phyloP scores from a whole-genome alignment of 352 stramenopile genomes.

The Aphanomyces astaci region DNA sequence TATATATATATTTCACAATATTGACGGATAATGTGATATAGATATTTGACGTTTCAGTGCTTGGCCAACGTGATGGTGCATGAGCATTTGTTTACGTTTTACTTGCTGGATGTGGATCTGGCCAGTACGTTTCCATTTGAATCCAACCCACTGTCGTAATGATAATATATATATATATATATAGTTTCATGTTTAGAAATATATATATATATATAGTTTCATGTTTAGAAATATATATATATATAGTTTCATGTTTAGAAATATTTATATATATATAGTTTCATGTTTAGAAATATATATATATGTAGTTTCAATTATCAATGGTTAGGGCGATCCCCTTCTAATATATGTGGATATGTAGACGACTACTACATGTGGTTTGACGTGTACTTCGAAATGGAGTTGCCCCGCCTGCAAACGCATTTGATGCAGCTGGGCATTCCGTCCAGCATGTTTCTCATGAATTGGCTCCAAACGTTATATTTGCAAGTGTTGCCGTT shows the following conservation, averaged over 20 bases:
- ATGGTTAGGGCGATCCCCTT: too few relatives aligned
- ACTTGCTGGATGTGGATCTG: constrained; percentile 70
- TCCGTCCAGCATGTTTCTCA: constrained; percentile 73
- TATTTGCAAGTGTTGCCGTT: constrained; percentile 78
- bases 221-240: too few relatives aligned
- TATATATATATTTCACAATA: not conserved
- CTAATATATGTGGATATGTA: not conserved
- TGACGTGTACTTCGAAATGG: constrained; percentile 48
- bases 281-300: constrained; percentile 10
- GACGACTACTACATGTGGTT: constrained; percentile 78
- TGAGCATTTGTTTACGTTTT: constrained; percentile 85
- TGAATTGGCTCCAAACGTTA: constrained; percentile 85
- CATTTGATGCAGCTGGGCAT: constrained; percentile 55
- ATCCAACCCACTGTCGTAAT: too few relatives aligned
- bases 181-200: too few relatives aligned
- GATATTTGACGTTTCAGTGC: constrained; percentile 67
- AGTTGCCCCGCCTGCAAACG: constrained; percentile 41
- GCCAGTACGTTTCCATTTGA: constrained; percentile 31
- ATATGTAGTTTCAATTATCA: too few relatives aligned
- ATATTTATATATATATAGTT: not conserved
- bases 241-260: not conserved
- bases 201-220: too few relatives aligned
- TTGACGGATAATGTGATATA: constrained; percentile 5
- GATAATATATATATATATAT: too few relatives aligned
- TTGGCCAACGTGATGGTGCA: constrained; percentile 83